A percentile compares a stretch with the other conserved stretches of the same genome.
Evolutionary conservation across 192 early-diverging fungal species (phyloP).

Genomic region (Backusella liffmaniae): DNA sequence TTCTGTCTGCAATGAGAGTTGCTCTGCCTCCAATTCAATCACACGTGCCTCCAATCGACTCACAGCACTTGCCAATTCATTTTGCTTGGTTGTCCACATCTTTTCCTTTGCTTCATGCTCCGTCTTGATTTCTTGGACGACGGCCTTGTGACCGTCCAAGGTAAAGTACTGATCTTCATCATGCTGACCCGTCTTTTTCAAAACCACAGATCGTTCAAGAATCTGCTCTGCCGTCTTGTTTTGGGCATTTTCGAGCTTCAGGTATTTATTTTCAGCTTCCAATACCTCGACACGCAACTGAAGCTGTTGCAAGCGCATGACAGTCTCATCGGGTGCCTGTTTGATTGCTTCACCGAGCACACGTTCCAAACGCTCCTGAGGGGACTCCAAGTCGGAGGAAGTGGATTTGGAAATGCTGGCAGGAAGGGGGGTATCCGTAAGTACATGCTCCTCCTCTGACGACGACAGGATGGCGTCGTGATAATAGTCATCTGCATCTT

Average conservation of each 20-base stretch:
- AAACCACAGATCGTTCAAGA: conserved; percentile 38
- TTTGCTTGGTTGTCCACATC: conserved; percentile 7
- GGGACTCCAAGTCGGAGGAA: background rate
- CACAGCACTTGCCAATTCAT: conserved; percentile 1
- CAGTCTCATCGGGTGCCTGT: conserved; percentile 30
- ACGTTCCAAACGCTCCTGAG: conserved; percentile 18
- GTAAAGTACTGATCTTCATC: conserved; percentile 18
- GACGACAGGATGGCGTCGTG: conserved; percentile 11
- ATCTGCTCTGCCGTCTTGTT: conserved; percentile 58
- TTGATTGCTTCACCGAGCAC: conserved; percentile 24
- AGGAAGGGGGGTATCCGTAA: conserved; percentile 28
- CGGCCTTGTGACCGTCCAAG: conserved; percentile 24
- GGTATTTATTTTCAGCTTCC: conserved; percentile 67
- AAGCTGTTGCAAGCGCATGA: conserved; percentile 55
- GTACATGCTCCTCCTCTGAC: conserved; percentile 10
- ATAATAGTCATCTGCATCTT: conserved; percentile 17
- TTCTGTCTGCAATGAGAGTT: conserved; percentile 24
- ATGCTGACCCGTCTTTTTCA: conserved; percentile 11
- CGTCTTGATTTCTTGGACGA: conserved; percentile 26
- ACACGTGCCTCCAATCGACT: conserved; percentile 16
- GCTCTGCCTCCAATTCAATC: conserved; percentile 18
- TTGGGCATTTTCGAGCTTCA: conserved; percentile 66
- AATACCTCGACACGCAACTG: conserved; percentile 64
- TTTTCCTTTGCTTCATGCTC: conserved; percentile 14
- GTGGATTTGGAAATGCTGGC: conserved; percentile 7